Evolutionary conservation across 805 yeast genomes (phyloP).

Genomic region (Jamesozyma rosinii): DNA sequence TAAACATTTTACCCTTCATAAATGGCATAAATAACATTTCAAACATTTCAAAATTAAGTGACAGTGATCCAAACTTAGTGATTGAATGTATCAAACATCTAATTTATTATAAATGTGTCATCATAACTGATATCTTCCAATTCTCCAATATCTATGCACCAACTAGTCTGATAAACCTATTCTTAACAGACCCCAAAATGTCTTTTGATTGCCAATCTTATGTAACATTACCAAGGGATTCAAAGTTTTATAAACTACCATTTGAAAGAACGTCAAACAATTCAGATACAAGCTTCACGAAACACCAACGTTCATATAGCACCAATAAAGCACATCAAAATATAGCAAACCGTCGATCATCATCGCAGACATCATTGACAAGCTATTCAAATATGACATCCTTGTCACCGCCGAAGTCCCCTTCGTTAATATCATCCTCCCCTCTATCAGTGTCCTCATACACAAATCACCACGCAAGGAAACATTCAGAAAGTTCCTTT

Average conservation of each 20-base stretch:
- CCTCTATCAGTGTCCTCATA: constrained; percentile 1
- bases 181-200: constrained; percentile 54
- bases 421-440: not conserved
- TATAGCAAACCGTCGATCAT: not conserved
- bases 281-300: constrained; percentile 1
- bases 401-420: constrained; percentile 1
- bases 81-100: constrained; percentile 84
- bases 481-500: constrained; percentile 14
- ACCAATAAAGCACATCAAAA: not conserved
- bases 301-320: constrained; percentile 2
- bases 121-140: constrained; percentile 79
- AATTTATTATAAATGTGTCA: constrained; percentile 79
- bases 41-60: constrained; percentile 66
- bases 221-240: constrained; percentile 42
- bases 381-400: not conserved
- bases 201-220: constrained; percentile 81
- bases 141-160: constrained; percentile 84
- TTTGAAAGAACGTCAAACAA: constrained; percentile 5
- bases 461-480: constrained; percentile 1
- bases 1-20: constrained; percentile 74
- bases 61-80: constrained; percentile 70
- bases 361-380: constrained; percentile 1
- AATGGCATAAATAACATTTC: constrained; percentile 81
- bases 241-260: constrained; percentile 26
- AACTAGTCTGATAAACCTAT: constrained; percentile 62